Conservation (phyloP, 805 yeast genomes). For the Candida glaebosa region DNA sequence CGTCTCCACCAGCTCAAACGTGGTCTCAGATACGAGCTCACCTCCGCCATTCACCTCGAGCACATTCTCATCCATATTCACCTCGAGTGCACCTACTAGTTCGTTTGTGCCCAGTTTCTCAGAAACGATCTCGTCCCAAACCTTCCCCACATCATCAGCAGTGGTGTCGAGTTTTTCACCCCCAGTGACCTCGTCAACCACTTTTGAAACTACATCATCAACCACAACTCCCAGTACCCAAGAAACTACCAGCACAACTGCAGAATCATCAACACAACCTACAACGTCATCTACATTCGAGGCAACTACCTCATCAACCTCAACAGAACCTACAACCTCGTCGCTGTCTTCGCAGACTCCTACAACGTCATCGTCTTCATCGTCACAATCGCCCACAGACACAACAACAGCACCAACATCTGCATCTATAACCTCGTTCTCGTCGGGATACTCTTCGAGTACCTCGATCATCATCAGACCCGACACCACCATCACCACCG, state of each 20-base stretch:
- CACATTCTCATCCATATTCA: constrained; percentile 5
- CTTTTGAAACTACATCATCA: constrained; percentile 1
- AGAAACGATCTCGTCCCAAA: constrained; percentile 4
- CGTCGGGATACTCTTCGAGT: constrained; percentile 11
- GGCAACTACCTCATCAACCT: constrained; percentile 1
- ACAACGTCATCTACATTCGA: constrained; percentile 6
- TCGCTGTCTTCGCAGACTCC: not conserved
- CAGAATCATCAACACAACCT: not conserved
- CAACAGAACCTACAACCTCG: constrained; percentile 5
- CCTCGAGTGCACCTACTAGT: too few relatives aligned
- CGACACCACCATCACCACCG: constrained; percentile 40
- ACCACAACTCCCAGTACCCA: constrained; percentile 1
- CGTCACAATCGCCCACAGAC: constrained; percentile 2
- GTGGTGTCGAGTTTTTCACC: constrained; percentile 5
- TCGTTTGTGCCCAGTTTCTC: too few relatives aligned
- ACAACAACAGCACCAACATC: constrained; percentile 7
- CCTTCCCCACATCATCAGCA: constrained; percentile 4
- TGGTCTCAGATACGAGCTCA: too few relatives aligned
- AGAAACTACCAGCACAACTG: not conserved
- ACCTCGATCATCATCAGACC: constrained; percentile 12
- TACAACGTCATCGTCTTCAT: constrained; percentile 3
- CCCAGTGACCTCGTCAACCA: constrained; percentile 7
- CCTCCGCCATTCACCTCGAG: constrained; percentile 5
- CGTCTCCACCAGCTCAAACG: too few relatives aligned
- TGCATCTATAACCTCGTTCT: constrained; percentile 8